phyloP scores from a whole-genome alignment of 495 filamentous ascomycete species.

The Pyronema domesticum region DNA sequence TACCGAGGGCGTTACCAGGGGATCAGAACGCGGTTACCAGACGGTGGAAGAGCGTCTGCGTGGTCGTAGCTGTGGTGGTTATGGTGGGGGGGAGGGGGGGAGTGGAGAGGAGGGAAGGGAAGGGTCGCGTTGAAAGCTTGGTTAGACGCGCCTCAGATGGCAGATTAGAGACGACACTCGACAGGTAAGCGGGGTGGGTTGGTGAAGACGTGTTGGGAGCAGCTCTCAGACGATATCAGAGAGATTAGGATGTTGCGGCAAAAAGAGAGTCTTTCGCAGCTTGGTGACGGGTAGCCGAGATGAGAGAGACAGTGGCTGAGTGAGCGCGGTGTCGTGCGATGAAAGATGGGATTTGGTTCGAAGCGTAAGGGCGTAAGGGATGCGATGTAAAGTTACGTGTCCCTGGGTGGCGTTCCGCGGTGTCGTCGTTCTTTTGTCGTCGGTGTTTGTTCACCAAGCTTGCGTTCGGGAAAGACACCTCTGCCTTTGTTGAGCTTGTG shows the following conservation, averaged over 20 bases:
- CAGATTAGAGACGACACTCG: background rate
- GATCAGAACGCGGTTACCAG: background rate
- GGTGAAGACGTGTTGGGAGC: background rate
- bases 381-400: background rate
- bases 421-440: too few species aligned
- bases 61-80: background rate
- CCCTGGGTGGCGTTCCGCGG: too few species aligned
- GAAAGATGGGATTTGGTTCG: background rate
- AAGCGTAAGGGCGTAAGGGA: background rate
- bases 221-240: too few species aligned
- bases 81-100: background rate
- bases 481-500: background rate
- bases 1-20: conserved; percentile 11
- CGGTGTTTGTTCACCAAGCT: too few species aligned
- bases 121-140: background rate
- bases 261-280: background rate
- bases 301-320: background rate
- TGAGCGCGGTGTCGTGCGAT: background rate
- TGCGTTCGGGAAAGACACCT: too few species aligned
- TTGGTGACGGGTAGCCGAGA: background rate
- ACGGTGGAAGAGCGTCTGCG: background rate
- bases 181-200: background rate
- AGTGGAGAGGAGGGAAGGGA: background rate
- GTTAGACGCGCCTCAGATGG: background rate
- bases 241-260: background rate